A percentile compares a stretch with the other conserved stretches of the same genome.
These are phyloP conservation scores for Alternaria postmessia DNA, from an alignment of 2,329 filamentous ascomycete species.

Conservation along the genomic window DNA sequence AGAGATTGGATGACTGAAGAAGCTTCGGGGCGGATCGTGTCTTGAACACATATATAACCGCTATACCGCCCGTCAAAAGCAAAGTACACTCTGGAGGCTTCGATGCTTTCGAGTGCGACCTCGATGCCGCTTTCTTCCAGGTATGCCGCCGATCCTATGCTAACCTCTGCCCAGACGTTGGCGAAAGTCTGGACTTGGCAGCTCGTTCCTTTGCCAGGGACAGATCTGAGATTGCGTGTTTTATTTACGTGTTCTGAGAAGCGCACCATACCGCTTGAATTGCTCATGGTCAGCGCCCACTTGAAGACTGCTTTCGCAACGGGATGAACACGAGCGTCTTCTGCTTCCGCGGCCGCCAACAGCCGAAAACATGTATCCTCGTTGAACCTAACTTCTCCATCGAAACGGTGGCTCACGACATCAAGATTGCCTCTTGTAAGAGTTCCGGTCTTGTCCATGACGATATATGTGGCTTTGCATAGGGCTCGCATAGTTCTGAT, in stretches of 20 bases:
- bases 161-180: not conserved
- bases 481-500: slow-evolving; percentile 19
- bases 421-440: slow-evolving; percentile 18
- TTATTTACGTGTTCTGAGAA: not conserved
- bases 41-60: not conserved
- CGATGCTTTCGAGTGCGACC: not conserved
- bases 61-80: not conserved
- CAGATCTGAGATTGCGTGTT: not conserved
- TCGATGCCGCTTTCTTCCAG: not conserved
- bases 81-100: not conserved
- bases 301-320: slow-evolving; percentile 17
- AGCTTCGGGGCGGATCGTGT: not conserved
- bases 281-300: slow-evolving; percentile 8
- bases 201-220: not conserved
- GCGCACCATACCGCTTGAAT: too few relatives aligned
- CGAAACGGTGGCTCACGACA: slow-evolving; percentile 8
- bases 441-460: slow-evolving; percentile 30
- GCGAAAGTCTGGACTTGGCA: not conserved
- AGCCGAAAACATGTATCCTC: slow-evolving; percentile 7
- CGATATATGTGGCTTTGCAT: slow-evolving; percentile 12
- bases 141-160: not conserved
- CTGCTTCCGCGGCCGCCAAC: slow-evolving; percentile 13
- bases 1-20: not conserved
- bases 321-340: slow-evolving; percentile 15
- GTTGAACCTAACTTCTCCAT: not conserved